Evolutionary conservation across 2,329 filamentous ascomycete species (phyloP), one percentile per base, ranked within the genome.

Genomic region (Xylaria sp.): DNA sequence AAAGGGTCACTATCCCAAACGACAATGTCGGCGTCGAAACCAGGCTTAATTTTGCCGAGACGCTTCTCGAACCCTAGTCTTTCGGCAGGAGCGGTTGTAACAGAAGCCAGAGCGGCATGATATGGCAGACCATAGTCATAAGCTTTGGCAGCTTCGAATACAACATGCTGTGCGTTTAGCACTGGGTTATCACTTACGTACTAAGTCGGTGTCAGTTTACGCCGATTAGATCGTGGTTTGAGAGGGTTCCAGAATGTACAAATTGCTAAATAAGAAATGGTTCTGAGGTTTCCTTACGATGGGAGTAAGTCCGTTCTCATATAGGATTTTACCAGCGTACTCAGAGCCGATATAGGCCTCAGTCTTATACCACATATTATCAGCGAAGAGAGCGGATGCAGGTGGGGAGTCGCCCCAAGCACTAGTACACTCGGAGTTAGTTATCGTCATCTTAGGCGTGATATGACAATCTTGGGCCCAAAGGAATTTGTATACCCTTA

Each of bases 141-240:
- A 1, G 79, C 85, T 77, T 88, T 89, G 57, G 86, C 87, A 9
- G 87, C 87, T 74, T 89, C 90, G 56, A 91, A 90, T 0, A 91
- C 80, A 3, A 92, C 88, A 70, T 91, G 89, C 76, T 91, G 90
- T 0, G 89, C 89, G 72, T 91, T 91, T 62, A 91, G 78, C 0
- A 91, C 89, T 0, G 90, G 90, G 75, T 92, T 92, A 75, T 91
- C 89, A 68, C 86, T 89, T n/a, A 92, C 89, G 70, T 90, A 91
- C 30, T 53, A 39, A 34, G 5, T 32, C 30, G 18, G n/a, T 28
- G 46, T 50, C 25, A 50, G 46, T 30, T 9, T 30, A 28, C 46
- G 25, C 46, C 13, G 30, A 18, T 50, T 25, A 12, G 12, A 25
- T 10, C 4, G 10, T 25, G 20, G 15, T 46, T 28, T 50, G 46